Conservation (phyloP, 2,329 filamentous ascomycete species). For the Hawksworthiomyces lignivorus region DNA sequence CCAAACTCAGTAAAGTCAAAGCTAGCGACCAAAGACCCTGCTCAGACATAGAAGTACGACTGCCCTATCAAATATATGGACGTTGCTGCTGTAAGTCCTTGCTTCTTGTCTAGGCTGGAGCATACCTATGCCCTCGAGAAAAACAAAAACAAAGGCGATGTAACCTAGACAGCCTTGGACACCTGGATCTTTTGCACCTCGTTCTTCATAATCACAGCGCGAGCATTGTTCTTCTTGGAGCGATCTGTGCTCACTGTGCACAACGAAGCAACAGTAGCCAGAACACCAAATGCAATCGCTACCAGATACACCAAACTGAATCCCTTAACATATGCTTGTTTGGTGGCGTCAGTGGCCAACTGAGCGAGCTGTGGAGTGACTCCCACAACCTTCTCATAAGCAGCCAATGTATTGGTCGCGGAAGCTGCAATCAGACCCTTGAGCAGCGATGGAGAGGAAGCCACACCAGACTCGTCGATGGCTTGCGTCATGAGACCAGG, state of each 20-base stretch:
- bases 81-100: no score
- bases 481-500: constrained; percentile 17
- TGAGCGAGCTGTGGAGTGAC: constrained; percentile 20
- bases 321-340: constrained; percentile 25
- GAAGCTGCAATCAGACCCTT: constrained; percentile 21
- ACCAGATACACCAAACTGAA: constrained; percentile 26
- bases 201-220: constrained; percentile 20
- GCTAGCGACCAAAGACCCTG: no score
- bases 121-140: no score
- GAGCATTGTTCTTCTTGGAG: constrained; percentile 22
- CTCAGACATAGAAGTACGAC: no score
- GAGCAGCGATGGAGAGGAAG: constrained; percentile 15
- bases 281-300: constrained; percentile 25
- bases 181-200: constrained; percentile 11
- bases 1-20: no score
- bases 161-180: neutral
- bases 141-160: no score
- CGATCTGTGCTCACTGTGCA: constrained; percentile 23
- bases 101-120: no score
- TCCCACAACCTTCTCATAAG: constrained; percentile 23
- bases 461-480: constrained; percentile 12
- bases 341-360: constrained; percentile 21
- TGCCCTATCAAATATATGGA: no score
- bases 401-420: constrained; percentile 23
- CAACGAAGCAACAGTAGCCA: constrained; percentile 20